Evolutionary conservation across 2,329 filamentous ascomycete genomes (phyloP).

Genomic region (Paecilomyces dactylethromorphus): DNA sequence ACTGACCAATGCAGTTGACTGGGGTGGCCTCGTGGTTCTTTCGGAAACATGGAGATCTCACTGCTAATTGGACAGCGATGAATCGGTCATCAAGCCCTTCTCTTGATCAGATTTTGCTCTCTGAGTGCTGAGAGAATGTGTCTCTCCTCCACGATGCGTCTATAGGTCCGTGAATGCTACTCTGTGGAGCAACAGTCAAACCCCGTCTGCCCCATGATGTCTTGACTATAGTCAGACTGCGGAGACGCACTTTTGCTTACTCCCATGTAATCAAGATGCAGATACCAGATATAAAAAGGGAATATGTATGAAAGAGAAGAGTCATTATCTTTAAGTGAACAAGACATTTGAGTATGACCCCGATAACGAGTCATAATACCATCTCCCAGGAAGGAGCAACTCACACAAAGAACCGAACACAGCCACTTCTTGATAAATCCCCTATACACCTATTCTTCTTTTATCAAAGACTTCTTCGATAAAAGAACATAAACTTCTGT

Average conservation of each 20-base stretch:
- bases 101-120: background rate
- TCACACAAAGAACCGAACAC: background rate
- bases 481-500: background rate
- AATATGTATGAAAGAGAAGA: background rate
- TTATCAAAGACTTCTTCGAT: background rate
- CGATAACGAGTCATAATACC: background rate
- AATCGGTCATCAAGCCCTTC: background rate
- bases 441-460: background rate
- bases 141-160: background rate
- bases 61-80: background rate
- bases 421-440: background rate
- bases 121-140: background rate
- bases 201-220: background rate
- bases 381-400: background rate
- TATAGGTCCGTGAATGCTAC: background rate
- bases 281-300: background rate
- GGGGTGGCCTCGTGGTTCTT: background rate
- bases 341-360: background rate
- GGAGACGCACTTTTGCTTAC: background rate
- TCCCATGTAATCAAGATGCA: background rate
- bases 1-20: background rate
- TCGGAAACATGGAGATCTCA: background rate
- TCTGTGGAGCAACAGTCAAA: background rate
- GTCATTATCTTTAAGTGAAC: background rate
- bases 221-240: background rate